Percentiles rank a stretch among this genome's conserved stretches.
Evolutionary conservation across 441 rosid genomes (phyloP).

Genomic region (Jatropha multifida): DNA sequence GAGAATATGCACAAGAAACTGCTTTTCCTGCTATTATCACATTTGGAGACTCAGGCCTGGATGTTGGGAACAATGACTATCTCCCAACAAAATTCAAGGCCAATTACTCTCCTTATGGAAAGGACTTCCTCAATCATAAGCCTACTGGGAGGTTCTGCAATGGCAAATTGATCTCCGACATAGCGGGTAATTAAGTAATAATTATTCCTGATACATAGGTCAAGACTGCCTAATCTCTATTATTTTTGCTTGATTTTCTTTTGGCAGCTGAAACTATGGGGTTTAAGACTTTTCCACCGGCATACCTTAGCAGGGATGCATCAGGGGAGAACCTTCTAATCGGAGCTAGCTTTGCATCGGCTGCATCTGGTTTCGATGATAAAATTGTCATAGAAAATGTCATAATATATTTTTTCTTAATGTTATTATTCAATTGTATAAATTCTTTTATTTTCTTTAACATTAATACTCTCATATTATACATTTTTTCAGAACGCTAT

Average conservation of each 20-base stretch:
- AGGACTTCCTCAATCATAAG: conserved; percentile 61
- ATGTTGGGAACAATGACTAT: conserved; percentile 89
- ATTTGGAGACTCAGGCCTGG: conserved; percentile 89
- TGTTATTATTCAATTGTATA: background rate
- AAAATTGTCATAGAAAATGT: conserved; percentile 59
- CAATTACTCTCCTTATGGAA: conserved; percentile 84
- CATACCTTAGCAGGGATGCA: conserved; percentile 83
- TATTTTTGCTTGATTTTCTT: no score
- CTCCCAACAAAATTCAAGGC: conserved; percentile 77
- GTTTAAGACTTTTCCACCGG: conserved; percentile 66
- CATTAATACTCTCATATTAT: background rate
- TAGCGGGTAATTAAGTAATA: conserved; percentile 51
- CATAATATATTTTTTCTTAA: conserved; percentile 12
- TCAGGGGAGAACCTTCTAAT: conserved; percentile 79
- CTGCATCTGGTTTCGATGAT: conserved; percentile 88
- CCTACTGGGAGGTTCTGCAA: conserved; percentile 92
- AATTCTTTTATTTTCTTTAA: background rate
- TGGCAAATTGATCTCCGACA: conserved; percentile 83
- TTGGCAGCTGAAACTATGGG: conserved; percentile 76
- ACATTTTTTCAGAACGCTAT: conserved; percentile 66
- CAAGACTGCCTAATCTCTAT: no score
- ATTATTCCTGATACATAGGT: background rate
- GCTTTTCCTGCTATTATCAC: conserved; percentile 70
- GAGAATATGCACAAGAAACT: conserved; percentile 48
- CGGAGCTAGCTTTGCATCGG: conserved; percentile 92